Evolutionary conservation across 805 yeast species (phyloP).

Genomic region (Wickerhamomyces sydowiorum): DNA sequence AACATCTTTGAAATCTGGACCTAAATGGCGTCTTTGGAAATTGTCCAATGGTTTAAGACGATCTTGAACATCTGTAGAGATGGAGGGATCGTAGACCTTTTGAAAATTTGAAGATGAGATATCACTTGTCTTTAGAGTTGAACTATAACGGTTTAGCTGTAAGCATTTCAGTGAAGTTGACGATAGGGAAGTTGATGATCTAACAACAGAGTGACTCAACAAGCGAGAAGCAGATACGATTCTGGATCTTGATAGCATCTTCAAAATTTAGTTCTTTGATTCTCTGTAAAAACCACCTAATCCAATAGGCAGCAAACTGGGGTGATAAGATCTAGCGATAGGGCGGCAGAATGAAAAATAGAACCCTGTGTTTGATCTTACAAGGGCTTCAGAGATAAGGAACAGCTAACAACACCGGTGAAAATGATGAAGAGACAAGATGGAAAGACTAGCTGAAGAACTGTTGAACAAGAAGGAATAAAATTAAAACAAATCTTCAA

Average conservation of each 20-base stretch:
- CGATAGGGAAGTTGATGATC: not conserved
- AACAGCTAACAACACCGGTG: no score
- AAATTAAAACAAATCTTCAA: no score
- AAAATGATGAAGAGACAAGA: no score
- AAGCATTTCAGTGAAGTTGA: not conserved
- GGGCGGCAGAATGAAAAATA: no score
- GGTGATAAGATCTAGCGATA: not conserved
- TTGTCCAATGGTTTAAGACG: constrained; percentile 55
- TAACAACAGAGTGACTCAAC: not conserved
- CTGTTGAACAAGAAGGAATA: no score
- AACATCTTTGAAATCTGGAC: constrained; percentile 65
- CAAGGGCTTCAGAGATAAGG: no score
- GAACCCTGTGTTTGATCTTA: no score
- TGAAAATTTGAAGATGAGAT: constrained; percentile 50
- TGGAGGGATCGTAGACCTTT: constrained; percentile 38
- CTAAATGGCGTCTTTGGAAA: constrained; percentile 87
- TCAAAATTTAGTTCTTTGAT: not conserved
- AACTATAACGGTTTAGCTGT: not conserved
- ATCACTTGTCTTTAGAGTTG: constrained; percentile 30
- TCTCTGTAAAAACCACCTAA: not conserved
- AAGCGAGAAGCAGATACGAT: not conserved
- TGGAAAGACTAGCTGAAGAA: no score
- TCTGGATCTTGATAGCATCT: not conserved
- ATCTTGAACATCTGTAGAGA: constrained; percentile 6
- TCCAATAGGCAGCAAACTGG: not conserved